Evolutionary conservation across 768 basidiomycete species (phyloP), one percentile per base, ranked within the genome.

Genomic region (Clathrus columnatus): DNA sequence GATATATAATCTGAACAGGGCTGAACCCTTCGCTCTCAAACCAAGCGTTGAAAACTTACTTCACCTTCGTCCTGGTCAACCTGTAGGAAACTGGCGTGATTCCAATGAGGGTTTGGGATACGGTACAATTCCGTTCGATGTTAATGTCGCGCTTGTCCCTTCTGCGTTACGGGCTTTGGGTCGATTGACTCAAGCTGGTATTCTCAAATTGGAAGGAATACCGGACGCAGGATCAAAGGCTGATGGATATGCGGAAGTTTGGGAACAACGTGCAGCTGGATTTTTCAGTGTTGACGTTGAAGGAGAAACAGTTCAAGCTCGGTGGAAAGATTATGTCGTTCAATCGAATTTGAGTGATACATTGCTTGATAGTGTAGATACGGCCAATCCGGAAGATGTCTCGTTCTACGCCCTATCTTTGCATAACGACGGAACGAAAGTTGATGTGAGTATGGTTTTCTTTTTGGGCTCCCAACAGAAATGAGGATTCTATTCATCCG

Each of bases 51-150:
- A 61, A 18, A 69, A 72, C 29, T 63, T 76, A 7, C 63, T 75
- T 17, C 64, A 66, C 8, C 70, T 74, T 41, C 67, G 73, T 18
- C 72, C 72, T 0, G 69, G 66, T 14, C 65, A 72, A 57, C 67
- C 71, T 8, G 74, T 76, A 10, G 75, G 75, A 0, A 71, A 76
- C 52, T 76, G 75, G 75, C 60, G 75, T 42, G 75, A 76, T 58
- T 72, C 71, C 32, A 70, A 69, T 48, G 58, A 70, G 50, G 75
- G 75, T 8, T 63, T 73, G 4, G 75, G 73, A 21, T 74, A 68
- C 61, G 75, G 75, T 11, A 63, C 67, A 24, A 71, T 69, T 30
- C 75, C 75, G 24, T 76, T 75, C 59, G 75, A 75, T 57, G 72
- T 76, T 47, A 72, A 75, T 48, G 63, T 63, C 21, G 74, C 73